Conservation (phyloP, 352 stramenopile genomes). For the Globisporangium cystogenes region DNA sequence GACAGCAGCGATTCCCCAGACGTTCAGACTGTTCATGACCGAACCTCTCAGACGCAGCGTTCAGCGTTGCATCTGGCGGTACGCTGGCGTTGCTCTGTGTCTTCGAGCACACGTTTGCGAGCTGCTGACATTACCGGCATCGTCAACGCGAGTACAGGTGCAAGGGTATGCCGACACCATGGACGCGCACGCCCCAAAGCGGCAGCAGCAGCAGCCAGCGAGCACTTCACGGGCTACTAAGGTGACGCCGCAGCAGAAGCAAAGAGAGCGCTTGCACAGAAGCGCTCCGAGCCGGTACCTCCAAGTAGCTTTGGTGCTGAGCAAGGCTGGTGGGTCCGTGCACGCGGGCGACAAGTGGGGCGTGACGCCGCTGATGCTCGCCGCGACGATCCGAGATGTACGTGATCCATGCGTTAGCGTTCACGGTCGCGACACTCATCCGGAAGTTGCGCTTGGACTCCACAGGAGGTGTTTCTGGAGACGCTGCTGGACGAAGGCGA, state of each 20-base stretch:
- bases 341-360: conserved; percentile 42
- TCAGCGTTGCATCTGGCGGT: conserved; percentile 51
- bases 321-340: conserved; percentile 21
- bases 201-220: not conserved
- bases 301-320: conserved; percentile 27
- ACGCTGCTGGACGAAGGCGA: conserved; percentile 26
- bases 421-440: no score
- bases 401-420: not conserved
- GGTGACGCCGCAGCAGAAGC: conserved; percentile 3
- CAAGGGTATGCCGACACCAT: conserved; percentile 27
- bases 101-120: no score
- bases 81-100: no score
- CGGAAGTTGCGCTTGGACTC: not conserved
- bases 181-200: not conserved
- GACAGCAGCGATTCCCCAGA: not conserved
- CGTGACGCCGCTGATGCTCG: conserved; percentile 60
- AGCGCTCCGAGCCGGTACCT: conserved; percentile 22
- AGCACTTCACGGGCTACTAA: not conserved
- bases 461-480: conserved; percentile 28
- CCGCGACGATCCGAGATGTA: conserved; percentile 25
- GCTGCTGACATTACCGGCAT: no score
- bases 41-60: conserved; percentile 22
- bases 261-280: not conserved
- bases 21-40: conserved; percentile 19
- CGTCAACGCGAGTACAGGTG: conserved; percentile 9